Percentiles rank a stretch among this genome's conserved stretches.
These are phyloP conservation scores for Alternaria atra DNA, from an alignment of 2,329 filamentous ascomycete species.

Conservation along the genomic window DNA sequence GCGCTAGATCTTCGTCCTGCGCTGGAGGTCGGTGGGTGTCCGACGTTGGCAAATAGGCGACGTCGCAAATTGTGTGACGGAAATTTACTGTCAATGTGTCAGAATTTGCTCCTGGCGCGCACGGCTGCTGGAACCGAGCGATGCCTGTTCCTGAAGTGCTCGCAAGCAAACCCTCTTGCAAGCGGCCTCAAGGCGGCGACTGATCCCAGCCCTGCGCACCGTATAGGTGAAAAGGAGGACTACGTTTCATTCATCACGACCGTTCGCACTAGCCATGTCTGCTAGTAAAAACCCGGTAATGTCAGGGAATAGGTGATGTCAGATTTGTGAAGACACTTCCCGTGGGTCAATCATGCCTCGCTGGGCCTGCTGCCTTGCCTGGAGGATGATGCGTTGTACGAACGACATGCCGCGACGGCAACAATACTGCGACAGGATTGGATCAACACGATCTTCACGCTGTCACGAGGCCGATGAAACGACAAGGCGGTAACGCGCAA, in stretches of 20 bases:
- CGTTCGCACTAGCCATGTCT: slow-evolving; percentile 42
- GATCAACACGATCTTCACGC: slow-evolving; percentile 48
- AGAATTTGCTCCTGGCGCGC: slow-evolving; percentile 32
- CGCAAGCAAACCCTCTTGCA: slow-evolving; percentile 34
- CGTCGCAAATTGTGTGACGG: slow-evolving; percentile 41
- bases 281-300: slow-evolving; percentile 36
- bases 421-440: slow-evolving; percentile 42
- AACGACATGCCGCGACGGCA: slow-evolving; percentile 29
- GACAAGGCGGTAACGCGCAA: slow-evolving; percentile 39
- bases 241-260: slow-evolving; percentile 42
- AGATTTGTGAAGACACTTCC: slow-evolving; percentile 34
- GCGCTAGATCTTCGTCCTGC: slow-evolving; percentile 39
- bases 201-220: slow-evolving; percentile 33
- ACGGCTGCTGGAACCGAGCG: slow-evolving; percentile 31
- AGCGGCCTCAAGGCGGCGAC: slow-evolving; percentile 29
- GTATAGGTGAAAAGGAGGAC: slow-evolving; percentile 38
- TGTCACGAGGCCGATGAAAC: slow-evolving; percentile 55
- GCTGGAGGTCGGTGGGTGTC: slow-evolving; percentile 21
- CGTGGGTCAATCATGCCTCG: slow-evolving; percentile 25
- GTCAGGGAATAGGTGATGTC: slow-evolving; percentile 42
- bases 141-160: slow-evolving; percentile 46
- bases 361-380: slow-evolving; percentile 28
- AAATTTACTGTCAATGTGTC: slow-evolving; percentile 39
- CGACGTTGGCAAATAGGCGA: slow-evolving; percentile 30
- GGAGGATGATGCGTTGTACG: slow-evolving; percentile 31